These are phyloP conservation scores for Solanum pinnatisectum DNA, from an alignment of 257 asterid genomes.

Conservation along the genomic window DNA sequence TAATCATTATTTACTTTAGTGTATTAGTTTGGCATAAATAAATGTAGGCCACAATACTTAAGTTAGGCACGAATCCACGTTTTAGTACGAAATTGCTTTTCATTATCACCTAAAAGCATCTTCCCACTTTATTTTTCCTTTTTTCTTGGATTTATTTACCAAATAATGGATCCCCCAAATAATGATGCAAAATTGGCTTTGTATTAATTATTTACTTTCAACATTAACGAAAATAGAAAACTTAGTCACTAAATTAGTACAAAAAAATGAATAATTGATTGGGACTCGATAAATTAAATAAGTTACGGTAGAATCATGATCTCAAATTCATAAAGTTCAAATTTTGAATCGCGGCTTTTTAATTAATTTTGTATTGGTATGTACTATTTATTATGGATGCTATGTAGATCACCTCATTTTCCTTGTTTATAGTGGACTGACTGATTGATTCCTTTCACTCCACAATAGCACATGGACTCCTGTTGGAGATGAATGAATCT, in stretches of 20 bases:
- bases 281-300: background rate
- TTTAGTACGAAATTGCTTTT: background rate
- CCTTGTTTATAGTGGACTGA: background rate
- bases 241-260: background rate
- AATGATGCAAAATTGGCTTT: background rate
- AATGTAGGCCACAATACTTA: background rate
- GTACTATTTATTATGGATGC: background rate
- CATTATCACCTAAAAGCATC: background rate
- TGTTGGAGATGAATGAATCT: background rate
- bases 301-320: background rate
- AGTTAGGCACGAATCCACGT: background rate
- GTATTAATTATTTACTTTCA: background rate
- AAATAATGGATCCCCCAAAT: background rate
- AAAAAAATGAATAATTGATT: background rate
- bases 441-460: background rate
- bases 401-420: background rate
- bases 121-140: background rate
- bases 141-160: background rate
- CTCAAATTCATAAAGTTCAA: background rate
- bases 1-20: background rate
- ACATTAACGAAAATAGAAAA: background rate
- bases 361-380: background rate
- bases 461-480: background rate
- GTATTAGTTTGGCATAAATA: background rate
- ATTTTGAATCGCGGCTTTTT: background rate